These are phyloP conservation scores for Kodamaea derodonti DNA, from an alignment of 1,139 yeast genomes.

Conservation along the genomic window DNA sequence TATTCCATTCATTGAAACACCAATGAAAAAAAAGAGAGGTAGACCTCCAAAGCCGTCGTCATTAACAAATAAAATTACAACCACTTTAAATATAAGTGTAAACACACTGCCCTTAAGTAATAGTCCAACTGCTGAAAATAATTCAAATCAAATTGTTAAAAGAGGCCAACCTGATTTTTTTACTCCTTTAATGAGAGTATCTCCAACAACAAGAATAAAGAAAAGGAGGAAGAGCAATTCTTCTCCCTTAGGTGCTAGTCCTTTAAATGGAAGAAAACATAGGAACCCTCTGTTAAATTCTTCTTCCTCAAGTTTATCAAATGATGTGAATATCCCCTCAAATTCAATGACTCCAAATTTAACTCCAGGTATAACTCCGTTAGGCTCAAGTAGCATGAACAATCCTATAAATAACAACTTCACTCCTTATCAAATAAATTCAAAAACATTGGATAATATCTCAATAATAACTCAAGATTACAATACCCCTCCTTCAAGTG, in stretches of 20 bases:
- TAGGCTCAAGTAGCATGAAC: background rate
- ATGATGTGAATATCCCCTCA: background rate
- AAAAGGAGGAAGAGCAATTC: constrained; percentile 10
- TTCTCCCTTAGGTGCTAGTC: constrained; percentile 9
- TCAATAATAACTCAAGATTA: constrained; percentile 23
- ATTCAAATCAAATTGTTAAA: constrained; percentile 32
- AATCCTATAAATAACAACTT: constrained; percentile 5
- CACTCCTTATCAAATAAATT: constrained; percentile 25
- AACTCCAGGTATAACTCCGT: background rate
- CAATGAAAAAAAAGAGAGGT: constrained; percentile 41
- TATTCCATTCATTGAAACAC: constrained; percentile 10
- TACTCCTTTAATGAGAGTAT: constrained; percentile 46
- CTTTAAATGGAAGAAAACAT: background rate
- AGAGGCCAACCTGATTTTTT: constrained; percentile 45
- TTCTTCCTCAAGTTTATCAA: background rate
- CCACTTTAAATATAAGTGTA: constrained; percentile 42
- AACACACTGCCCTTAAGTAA: constrained; percentile 26
- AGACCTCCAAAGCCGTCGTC: constrained; percentile 47
- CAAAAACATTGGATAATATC: constrained; percentile 37
- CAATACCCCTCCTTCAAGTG: constrained; percentile 20
- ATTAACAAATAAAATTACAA: constrained; percentile 37
- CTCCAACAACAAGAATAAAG: constrained; percentile 25
- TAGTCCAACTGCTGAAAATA: constrained; percentile 30
- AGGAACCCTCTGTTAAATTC: background rate
- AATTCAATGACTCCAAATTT: background rate